Base-by-base conservation (phyloP, 495 filamentous ascomycete species). In the Recurvomyces mirabilis region DNA sequence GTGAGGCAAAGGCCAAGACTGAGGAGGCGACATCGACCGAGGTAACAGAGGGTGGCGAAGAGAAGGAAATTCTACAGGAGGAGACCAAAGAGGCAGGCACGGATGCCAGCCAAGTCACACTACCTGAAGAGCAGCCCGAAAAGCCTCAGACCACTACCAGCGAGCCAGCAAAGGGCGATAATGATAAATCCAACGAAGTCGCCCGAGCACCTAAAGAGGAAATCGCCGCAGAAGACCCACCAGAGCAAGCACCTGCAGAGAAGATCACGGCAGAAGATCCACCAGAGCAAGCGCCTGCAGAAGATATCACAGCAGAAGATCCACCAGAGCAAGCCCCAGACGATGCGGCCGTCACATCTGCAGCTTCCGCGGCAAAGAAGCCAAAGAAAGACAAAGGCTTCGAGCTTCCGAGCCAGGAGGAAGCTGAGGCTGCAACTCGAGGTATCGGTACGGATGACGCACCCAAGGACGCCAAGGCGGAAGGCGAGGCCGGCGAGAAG, bases 91-190 rank as follows among this genome's bases (percentile, higher is more conserved):
- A 42, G 39, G 39, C 39, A 17, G 39, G 39, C 25, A 28, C 26
- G 10, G 19, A 28, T 20, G 39, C 25, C 4, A 42, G 51, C 18
- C 28, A 56, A 29, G 39, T 59, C 2, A 51, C 56, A 5, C 35
- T 61, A 25, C 60, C 60, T 2, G 51, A 43, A 44, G 52, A 55
- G 28, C 43, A 54, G 4, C 47, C 51, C 3, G 47, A 57, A 7
- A 43, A 17, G 12, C 46, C 23, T 31, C 24, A 19, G 33, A 41
- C 21, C 18, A 24, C 35, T n/a, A 39, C 47, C 13, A 28, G 28
- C 18, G 28, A 41, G 20, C 32, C 19, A n/a, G 13, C n/a, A 26
- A 10, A 3, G 11, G 30, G 30, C 30, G 12, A 32, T 12, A 15
- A n/a, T n/a, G n/a, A n/a, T 10, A 5, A 17, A 15, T 19, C 13